Base-by-base conservation (phyloP, 2,329 filamentous ascomycete genomes). In the Ceratocystis papillata region DNA sequence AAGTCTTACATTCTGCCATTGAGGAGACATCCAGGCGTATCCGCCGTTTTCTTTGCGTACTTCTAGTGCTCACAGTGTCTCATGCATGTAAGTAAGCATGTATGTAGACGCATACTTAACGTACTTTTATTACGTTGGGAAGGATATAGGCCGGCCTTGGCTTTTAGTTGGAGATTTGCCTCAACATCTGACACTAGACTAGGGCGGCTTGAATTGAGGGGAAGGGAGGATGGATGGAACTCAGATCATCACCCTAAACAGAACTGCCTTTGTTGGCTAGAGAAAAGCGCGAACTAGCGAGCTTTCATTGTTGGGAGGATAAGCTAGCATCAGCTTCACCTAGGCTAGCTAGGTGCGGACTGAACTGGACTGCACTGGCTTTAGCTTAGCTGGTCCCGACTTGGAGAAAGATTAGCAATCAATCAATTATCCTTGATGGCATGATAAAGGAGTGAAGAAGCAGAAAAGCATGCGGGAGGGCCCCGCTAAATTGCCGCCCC, bases 271-370 rank as follows among this genome's bases (percentile, higher is more conserved):
- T 59, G 28, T 59, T 59, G 28, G 28, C 25, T 17, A 37, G 53
- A 59, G 53, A 59, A 59, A 59, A 59, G 53, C 53, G 53, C 53
- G 53, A 59, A 59, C 53, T 59, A 59, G 53, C 53, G 53, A 59
- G 53, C 53, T 59, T 50, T 59, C 53, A 59, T 59, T 59, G 28
- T 59, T 59, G 55, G 33, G 28, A 30, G 48, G n/a, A 53, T 25
- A 59, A 20, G 25, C 30, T 30, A 30, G 55, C 15, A 30, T n/a
- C 55, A 55, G 25, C 8, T 30, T 20, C 25, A n/a, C 15, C 2
- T 8, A 25, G 55, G 55, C 30, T 59, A 59, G 28, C 28, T 30
- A 17, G 33, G 17, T 37, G 55, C 28, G 28, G 55, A 33, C 55
- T 59, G 55, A 7, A n/a, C 25, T 33, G 37, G 10, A 28, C 28